phyloP scores from a whole-genome alignment of 2,329 filamentous ascomycete species.

The Penicillium sp. region DNA sequence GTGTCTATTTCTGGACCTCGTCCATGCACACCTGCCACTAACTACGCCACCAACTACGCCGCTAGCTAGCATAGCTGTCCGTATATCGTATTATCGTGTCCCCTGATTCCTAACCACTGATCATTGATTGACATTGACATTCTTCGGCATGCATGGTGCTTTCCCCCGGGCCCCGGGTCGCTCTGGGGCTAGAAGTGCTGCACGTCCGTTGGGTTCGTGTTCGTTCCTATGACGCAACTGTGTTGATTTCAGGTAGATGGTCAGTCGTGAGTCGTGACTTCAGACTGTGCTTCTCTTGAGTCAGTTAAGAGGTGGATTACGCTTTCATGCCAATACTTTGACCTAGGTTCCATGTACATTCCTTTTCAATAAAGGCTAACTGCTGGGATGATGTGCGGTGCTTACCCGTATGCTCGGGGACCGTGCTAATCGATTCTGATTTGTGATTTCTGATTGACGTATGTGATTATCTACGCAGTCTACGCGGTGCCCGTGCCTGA shows the following conservation, averaged over 20 bases:
- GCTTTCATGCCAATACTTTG: neutral
- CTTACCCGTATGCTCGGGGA: neutral
- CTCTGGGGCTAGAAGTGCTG: neutral
- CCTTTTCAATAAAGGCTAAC: constrained; percentile 2
- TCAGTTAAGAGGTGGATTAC: no score
- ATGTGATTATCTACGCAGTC: neutral
- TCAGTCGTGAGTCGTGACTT: neutral
- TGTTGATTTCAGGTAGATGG: neutral
- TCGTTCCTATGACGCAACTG: constrained; percentile 4
- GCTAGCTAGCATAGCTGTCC: constrained; percentile 9
- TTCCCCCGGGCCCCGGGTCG: neutral
- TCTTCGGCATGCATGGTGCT: constrained; percentile 3
- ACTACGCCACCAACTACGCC: no score
- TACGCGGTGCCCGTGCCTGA: no score
- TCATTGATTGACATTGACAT: constrained; percentile 1
- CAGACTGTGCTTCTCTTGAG: neutral
- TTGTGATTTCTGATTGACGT: neutral
- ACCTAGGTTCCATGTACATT: neutral
- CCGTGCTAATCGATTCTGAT: neutral
- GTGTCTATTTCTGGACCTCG: constrained; percentile 13
- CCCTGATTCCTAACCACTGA: neutral
- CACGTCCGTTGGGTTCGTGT: neutral
- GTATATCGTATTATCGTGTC: constrained; percentile 2
- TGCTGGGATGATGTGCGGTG: neutral
- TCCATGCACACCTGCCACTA: constrained; percentile 14